Percentiles rank a stretch among this genome's conserved stretches.
Evolutionary conservation across 2,329 filamentous ascomycete species (phyloP).

Genomic region (Thermomyces lanuginosus): DNA sequence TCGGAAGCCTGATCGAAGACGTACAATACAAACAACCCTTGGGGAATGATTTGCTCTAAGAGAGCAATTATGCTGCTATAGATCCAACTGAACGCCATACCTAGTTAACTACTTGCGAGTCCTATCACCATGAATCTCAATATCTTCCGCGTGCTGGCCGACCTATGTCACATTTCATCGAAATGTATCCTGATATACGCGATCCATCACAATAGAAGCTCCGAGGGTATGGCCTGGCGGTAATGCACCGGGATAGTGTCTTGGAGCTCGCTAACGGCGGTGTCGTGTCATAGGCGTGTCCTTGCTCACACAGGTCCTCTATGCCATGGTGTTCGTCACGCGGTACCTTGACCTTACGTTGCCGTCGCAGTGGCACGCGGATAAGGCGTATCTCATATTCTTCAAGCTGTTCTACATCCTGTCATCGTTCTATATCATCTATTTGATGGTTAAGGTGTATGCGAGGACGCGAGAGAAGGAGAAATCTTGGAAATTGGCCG

Average conservation of each 20-base stretch:
- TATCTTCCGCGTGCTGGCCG: conserved; percentile 59
- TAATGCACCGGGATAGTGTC: conserved; percentile 3
- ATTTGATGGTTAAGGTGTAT: conserved; percentile 71
- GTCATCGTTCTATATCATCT: conserved; percentile 72
- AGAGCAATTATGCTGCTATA: no score
- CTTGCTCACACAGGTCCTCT: conserved; percentile 74
- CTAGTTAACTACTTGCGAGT: no score
- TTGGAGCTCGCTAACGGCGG: conserved; percentile 1
- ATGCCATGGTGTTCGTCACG: conserved; percentile 68
- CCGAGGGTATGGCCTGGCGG: conserved; percentile 45
- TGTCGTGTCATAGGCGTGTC: conserved; percentile 51
- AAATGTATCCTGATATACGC: conserved; percentile 84
- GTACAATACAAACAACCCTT: no score
- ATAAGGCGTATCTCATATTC: conserved; percentile 50
- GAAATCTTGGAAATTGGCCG: conserved; percentile 82
- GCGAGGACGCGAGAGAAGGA: conserved; percentile 80
- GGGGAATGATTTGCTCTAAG: no score
- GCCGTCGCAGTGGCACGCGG: conserved; percentile 11
- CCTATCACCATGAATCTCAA: conserved; percentile 5
- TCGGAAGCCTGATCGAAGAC: no score
- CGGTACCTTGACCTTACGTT: conserved; percentile 73
- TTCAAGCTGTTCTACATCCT: conserved; percentile 83
- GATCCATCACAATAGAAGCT: conserved; percentile 74
- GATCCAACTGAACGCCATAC: no score
- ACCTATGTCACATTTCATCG: conserved; percentile 68